Percentiles rank a stretch among this genome's conserved stretches.
phyloP scores from a whole-genome alignment of 2,329 filamentous ascomycete species.

The Waltergamsia citrina region DNA sequence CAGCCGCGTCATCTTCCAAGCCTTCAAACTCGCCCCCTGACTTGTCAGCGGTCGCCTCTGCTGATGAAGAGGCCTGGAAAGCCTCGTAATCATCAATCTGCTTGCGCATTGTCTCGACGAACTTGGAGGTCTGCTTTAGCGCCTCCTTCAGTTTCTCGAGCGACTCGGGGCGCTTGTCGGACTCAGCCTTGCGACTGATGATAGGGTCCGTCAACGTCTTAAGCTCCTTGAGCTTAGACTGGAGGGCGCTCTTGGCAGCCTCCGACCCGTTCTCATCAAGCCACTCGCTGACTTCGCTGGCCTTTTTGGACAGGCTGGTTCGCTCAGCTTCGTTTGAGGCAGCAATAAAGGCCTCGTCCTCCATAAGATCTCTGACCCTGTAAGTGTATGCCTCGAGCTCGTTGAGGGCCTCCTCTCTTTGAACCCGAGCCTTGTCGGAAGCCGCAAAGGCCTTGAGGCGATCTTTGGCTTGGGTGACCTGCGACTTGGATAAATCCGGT shows the following conservation, averaged over 20 bases:
- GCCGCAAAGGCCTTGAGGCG: constrained; percentile 76
- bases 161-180: constrained; percentile 58
- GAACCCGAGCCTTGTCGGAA: constrained; percentile 68
- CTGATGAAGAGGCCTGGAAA: constrained; percentile 43
- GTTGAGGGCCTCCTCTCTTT: constrained; percentile 82
- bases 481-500: constrained; percentile 36
- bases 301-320: constrained; percentile 54
- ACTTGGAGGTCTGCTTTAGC: constrained; percentile 61
- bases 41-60: constrained; percentile 34
- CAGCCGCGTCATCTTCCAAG: constrained; percentile 54
- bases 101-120: constrained; percentile 59
- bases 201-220: constrained; percentile 72
- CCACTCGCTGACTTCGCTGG: constrained; percentile 73
- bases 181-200: constrained; percentile 65
- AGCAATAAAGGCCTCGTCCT: constrained; percentile 63
- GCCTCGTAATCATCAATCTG: constrained; percentile 61
- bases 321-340: constrained; percentile 63
- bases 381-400: constrained; percentile 93
- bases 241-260: constrained; percentile 66
- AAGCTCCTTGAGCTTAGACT: constrained; percentile 65
- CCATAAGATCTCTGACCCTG: constrained; percentile 72
- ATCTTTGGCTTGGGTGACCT: constrained; percentile 47
- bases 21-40: constrained; percentile 54
- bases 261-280: constrained; percentile 77
- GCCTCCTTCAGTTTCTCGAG: constrained; percentile 58